Conservation (phyloP, 2,329 filamentous ascomycete species). For the Coniochaeta sp. region DNA sequence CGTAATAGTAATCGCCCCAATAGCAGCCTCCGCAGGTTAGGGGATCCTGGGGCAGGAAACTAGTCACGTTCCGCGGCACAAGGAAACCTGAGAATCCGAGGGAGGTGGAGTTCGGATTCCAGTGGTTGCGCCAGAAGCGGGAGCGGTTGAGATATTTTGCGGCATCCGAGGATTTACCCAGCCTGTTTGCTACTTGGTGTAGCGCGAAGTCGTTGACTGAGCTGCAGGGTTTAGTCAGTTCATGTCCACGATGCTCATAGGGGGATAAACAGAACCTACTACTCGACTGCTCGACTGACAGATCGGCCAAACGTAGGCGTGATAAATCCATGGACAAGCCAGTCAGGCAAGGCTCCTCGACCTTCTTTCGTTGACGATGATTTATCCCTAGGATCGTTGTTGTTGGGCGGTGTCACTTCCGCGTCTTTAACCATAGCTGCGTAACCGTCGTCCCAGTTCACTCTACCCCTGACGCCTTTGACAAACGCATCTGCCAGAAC, state of each 20-base stretch:
- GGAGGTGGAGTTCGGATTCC: conserved; percentile 51
- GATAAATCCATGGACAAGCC: conserved; percentile 58
- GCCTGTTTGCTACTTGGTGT: conserved; percentile 54
- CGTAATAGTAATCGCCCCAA: conserved; percentile 55
- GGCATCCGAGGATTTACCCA: conserved; percentile 43
- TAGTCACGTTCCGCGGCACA: conserved; percentile 46
- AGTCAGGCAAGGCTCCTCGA: conserved; percentile 61
- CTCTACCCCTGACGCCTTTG: conserved; percentile 54
- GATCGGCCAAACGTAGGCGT: conserved; percentile 54
- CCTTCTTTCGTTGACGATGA: conserved; percentile 61
- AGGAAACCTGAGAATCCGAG: conserved; percentile 60
- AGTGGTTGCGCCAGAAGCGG: conserved; percentile 65
- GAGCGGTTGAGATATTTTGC: conserved; percentile 55
- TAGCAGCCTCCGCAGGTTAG: conserved; percentile 57
- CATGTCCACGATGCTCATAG: neutral
- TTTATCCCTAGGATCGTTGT: conserved; percentile 46
- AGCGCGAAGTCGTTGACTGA: conserved; percentile 59
- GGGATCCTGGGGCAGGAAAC: conserved; percentile 49
- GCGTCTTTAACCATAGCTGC: conserved; percentile 61
- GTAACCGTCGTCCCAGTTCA: conserved; percentile 59
- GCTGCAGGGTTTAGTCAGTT: conserved; percentile 5
- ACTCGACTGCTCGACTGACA: conserved; percentile 59
- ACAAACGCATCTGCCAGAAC: conserved; percentile 66
- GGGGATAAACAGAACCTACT: conserved; percentile 19
- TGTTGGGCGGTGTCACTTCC: conserved; percentile 53